These are phyloP conservation scores for Curvularia eragrostidis DNA, from an alignment of 2,329 filamentous ascomycete species.

Conservation along the genomic window DNA sequence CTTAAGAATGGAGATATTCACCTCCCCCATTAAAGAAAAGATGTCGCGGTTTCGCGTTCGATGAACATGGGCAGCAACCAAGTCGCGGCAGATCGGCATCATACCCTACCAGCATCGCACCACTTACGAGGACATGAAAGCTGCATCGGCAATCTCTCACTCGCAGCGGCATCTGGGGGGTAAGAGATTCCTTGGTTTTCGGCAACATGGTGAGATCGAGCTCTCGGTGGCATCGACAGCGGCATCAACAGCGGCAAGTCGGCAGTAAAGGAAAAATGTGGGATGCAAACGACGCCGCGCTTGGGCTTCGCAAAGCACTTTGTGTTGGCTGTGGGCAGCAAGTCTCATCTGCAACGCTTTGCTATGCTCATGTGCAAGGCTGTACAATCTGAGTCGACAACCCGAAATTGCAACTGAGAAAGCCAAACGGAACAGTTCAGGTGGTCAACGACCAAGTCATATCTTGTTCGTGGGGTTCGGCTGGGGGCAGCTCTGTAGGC, in stretches of 20 bases:
- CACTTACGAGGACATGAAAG: background rate
- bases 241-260: background rate
- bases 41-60: background rate
- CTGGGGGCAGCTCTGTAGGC: no score
- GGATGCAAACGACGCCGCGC: background rate
- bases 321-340: background rate
- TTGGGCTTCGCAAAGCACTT: background rate
- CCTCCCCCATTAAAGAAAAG: background rate
- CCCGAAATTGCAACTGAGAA: background rate
- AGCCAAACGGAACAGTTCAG: background rate
- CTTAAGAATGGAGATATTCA: background rate
- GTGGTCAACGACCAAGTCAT: background rate
- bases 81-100: background rate
- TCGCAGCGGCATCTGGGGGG: background rate
- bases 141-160: background rate
- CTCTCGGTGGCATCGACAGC: background rate
- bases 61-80: background rate
- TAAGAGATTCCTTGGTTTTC: background rate
- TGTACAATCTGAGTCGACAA: background rate
- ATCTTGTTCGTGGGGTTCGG: background rate
- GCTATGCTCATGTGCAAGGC: background rate
- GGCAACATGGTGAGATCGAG: background rate
- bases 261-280: background rate
- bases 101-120: background rate
- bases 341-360: background rate